Percentiles rank a stretch among this genome's conserved stretches.
phyloP scores from a whole-genome alignment of 176 grass and related monocot species.

The Oryza meridionalis region DNA sequence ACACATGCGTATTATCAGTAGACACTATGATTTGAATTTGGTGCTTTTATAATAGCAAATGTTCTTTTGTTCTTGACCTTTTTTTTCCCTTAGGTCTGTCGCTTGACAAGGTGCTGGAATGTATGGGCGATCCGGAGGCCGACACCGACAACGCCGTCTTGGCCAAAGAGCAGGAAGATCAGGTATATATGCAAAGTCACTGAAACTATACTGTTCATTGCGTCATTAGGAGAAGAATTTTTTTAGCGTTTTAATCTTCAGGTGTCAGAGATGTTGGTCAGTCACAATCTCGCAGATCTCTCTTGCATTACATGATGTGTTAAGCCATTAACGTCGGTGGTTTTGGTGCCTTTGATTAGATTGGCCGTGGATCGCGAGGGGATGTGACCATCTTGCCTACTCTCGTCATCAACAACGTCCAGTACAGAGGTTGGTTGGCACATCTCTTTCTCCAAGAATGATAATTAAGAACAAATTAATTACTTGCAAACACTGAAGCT shows the following conservation, averaged over 20 bases:
- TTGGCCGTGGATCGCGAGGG: conserved; percentile 70
- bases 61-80: neutral
- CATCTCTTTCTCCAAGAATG: neutral
- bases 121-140: conserved; percentile 95
- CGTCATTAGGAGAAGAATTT: neutral
- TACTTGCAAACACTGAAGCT: neutral
- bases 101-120: conserved; percentile 70
- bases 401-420: conserved; percentile 90
- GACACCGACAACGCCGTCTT: conserved; percentile 84
- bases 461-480: neutral
- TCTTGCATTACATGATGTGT: neutral
- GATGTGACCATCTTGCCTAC: conserved; percentile 97
- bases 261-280: neutral
- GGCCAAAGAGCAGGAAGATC: conserved; percentile 79
- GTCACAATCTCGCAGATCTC: neutral
- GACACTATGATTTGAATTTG: too few species aligned
- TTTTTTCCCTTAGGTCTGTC: conserved; percentile 13
- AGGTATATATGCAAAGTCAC: conserved; percentile 37
- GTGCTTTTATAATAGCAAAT: too few species aligned
- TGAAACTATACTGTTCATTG: neutral
- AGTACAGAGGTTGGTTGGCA: conserved; percentile 82
- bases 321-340: neutral
- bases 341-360: conserved; percentile 37
- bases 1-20: too few species aligned
- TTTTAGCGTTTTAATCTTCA: neutral